These are phyloP conservation scores for Flaveria floridana DNA, from an alignment of 140 eudicot genomes.

Conservation along the genomic window DNA sequence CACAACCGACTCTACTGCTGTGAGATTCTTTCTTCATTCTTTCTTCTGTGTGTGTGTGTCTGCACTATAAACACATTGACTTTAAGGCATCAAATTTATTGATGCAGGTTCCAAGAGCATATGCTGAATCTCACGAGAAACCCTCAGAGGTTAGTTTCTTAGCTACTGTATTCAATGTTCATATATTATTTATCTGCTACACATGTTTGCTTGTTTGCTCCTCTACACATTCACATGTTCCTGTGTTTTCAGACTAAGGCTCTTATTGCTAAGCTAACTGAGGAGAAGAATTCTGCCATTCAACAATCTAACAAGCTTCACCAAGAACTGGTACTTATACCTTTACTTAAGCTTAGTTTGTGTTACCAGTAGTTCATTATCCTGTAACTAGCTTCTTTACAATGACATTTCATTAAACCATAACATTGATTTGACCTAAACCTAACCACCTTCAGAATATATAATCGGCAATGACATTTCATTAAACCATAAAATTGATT, in stretches of 20 bases:
- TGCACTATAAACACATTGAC: not conserved
- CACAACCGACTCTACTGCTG: constrained; percentile 42
- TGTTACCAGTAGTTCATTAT: not conserved
- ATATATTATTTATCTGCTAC: not conserved
- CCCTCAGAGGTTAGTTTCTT: constrained; percentile 55
- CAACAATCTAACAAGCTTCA: constrained; percentile 74
- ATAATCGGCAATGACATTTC: not conserved
- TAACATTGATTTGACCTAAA: not conserved
- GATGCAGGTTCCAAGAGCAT: constrained; percentile 47
- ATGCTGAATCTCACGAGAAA: constrained; percentile 47
- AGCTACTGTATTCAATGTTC: not conserved
- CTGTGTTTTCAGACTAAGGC: constrained; percentile 49
- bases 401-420: not conserved
- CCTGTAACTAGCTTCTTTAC: not conserved
- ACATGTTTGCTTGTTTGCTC: not conserved
- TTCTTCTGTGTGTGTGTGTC: not conserved
- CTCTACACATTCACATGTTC: not conserved
- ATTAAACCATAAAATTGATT: not conserved
- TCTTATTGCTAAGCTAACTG: constrained; percentile 67
- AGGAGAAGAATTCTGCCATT: constrained; percentile 66
- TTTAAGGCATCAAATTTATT: not conserved
- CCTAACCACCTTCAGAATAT: not conserved
- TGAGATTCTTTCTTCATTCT: constrained; percentile 28
- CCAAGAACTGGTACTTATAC: constrained; percentile 68
- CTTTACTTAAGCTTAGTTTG: constrained; percentile 2